Percentiles rank a stretch among this genome's conserved stretches.
phyloP scores from a whole-genome alignment of 2,329 filamentous ascomycete species.

The Plectosphaerella plurivora region DNA sequence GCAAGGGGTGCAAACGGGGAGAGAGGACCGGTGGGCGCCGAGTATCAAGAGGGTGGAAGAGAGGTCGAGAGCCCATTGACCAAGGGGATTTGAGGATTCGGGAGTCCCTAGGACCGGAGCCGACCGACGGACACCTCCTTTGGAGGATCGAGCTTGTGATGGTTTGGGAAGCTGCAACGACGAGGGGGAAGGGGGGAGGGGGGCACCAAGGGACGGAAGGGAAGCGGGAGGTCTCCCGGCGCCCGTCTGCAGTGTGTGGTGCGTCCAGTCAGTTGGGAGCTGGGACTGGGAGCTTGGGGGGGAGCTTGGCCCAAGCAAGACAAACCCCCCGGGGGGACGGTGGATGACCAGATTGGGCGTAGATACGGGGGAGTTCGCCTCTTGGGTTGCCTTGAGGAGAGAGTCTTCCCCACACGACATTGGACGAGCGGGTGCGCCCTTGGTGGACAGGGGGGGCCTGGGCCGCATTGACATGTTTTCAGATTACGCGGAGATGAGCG shows the following conservation, averaged over 20 bases:
- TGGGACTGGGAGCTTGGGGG: not conserved
- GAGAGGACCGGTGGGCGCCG: no score
- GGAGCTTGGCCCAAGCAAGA: not conserved
- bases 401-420: no score
- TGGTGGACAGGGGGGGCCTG: no score
- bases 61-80: not conserved
- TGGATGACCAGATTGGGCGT: slow-evolving; percentile 1
- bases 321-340: not conserved
- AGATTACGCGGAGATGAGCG: no score
- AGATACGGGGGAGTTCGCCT: not conserved
- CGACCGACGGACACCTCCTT: not conserved
- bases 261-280: not conserved
- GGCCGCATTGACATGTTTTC: not conserved
- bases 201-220: not conserved
- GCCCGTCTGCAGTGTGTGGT: no score
- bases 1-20: no score
- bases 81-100: not conserved
- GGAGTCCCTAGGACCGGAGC: not conserved
- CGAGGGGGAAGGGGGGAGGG: not conserved
- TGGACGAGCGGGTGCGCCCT: no score
- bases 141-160: not conserved
- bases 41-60: no score
- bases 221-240: no score
- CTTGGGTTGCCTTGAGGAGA: no score
- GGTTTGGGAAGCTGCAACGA: not conserved